phyloP scores from a whole-genome alignment of 805 yeast species.

The Tetrapisispora phaffii region DNA sequence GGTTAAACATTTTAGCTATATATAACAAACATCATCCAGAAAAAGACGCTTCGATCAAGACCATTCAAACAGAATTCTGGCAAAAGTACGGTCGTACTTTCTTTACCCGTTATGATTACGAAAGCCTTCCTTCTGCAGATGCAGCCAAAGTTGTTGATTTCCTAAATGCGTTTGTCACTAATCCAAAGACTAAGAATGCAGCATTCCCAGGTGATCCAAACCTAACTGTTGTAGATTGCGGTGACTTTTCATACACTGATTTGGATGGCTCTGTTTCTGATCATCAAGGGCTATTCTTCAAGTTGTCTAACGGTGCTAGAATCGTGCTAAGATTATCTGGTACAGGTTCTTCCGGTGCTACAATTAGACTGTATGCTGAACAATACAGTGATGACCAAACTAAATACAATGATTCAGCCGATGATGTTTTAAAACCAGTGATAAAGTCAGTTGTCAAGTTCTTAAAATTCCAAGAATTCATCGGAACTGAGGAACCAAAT shows the following conservation, averaged over 20 bases:
- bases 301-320: constrained; percentile 73
- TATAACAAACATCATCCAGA: constrained; percentile 55
- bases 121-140: constrained; percentile 65
- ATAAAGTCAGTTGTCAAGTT: constrained; percentile 55
- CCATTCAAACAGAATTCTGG: constrained; percentile 86
- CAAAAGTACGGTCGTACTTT: constrained; percentile 86
- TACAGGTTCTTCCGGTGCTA: constrained; percentile 96
- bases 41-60: constrained; percentile 54
- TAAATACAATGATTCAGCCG: constrained; percentile 44
- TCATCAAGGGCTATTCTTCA: constrained; percentile 84
- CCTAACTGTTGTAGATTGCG: constrained; percentile 60
- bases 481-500: constrained; percentile 82
- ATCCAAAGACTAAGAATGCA: constrained; percentile 40
- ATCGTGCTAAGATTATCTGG: constrained; percentile 88
- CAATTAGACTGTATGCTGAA: constrained; percentile 87
- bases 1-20: constrained; percentile 91
- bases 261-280: constrained; percentile 83
- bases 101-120: constrained; percentile 95
- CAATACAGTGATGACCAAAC: constrained; percentile 58
- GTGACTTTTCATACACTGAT: constrained; percentile 87
- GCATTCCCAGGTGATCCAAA: constrained; percentile 37
- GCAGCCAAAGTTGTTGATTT: constrained; percentile 59
- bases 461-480: constrained; percentile 58
- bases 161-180: constrained; percentile 35
- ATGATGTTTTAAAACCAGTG: constrained; percentile 56